A percentile compares a stretch with the other conserved stretches of the same genome.
Evolutionary conservation across 176 grass and related monocot species (phyloP).

Genomic region (Avena sativa): DNA sequence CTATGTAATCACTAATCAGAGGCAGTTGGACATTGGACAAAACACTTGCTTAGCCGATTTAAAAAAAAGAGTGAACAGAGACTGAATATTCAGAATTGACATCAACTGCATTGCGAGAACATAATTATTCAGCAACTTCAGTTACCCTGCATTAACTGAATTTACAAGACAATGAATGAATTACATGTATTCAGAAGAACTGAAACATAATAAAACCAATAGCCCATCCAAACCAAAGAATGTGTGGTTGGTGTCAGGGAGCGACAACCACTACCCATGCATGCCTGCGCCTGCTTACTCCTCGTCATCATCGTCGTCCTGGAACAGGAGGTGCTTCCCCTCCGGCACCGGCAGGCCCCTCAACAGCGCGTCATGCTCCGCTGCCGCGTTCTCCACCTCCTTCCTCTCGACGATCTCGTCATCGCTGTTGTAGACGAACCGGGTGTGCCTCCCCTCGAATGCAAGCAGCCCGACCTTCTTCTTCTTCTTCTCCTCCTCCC

Average conservation of each 20-base stretch:
- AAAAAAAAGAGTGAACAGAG: neutral
- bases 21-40: neutral
- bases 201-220: neutral
- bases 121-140: neutral
- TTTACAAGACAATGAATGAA: neutral
- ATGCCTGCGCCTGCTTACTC: constrained; percentile 2
- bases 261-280: constrained; percentile 37
- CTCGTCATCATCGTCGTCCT: constrained; percentile 57
- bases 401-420: constrained; percentile 67
- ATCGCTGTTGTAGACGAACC: constrained; percentile 84
- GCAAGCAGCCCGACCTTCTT: constrained; percentile 41
- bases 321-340: constrained; percentile 83
- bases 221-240: constrained; percentile 27
- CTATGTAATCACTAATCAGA: too few relatives aligned
- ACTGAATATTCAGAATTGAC: neutral
- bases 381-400: constrained; percentile 36
- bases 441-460: constrained; percentile 72
- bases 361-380: constrained; percentile 25
- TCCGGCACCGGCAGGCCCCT: constrained; percentile 60
- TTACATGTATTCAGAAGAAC: constrained; percentile 18
- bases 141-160: constrained; percentile 5
- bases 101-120: neutral
- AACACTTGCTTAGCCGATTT: neutral
- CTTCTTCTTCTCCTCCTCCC: constrained; percentile 31
- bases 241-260: constrained; percentile 49